Conservation (phyloP, 768 basidiomycete species). For the Mycena maculata region DNA sequence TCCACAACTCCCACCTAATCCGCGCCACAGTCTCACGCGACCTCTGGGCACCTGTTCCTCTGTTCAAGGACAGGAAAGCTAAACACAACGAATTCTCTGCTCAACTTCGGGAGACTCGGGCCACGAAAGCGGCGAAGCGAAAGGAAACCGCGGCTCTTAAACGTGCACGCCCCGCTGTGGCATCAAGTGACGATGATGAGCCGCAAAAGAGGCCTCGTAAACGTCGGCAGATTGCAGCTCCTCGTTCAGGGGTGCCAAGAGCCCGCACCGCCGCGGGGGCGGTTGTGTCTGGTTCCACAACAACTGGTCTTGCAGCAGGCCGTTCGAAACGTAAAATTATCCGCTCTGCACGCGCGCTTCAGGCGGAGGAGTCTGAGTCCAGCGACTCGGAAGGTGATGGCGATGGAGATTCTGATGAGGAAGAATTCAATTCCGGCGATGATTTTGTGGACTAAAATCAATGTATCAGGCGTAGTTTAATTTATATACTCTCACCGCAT, state of each 20-base stretch:
- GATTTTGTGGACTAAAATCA: too few species aligned
- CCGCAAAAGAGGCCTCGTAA: constrained; percentile 1
- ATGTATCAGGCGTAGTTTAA: too few species aligned
- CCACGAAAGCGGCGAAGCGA: constrained; percentile 10
- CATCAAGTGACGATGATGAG: neutral
- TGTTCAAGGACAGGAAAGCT: neutral
- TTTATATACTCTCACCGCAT: too few species aligned
- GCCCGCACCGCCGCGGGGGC: neutral
- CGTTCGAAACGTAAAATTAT: too few species aligned
- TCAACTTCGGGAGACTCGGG: constrained; percentile 4
- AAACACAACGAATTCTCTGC: constrained; percentile 7
- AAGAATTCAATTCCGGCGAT: too few species aligned
- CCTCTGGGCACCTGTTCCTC: neutral
- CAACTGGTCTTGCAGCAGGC: too few species aligned
- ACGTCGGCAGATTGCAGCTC: neutral
- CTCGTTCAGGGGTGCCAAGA: neutral
- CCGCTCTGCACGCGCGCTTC: too few species aligned
- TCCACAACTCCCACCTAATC: constrained; percentile 3
- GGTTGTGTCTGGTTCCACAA: constrained; percentile 1
- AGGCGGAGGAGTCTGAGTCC: too few species aligned
- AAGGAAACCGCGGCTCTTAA: constrained; percentile 2
- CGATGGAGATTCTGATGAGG: too few species aligned
- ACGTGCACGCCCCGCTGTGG: neutral
- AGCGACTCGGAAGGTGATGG: too few species aligned
- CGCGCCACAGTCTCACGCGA: constrained; percentile 1